Evolutionary conservation across 768 basidiomycete genomes (phyloP), one percentile per base, ranked within the genome.

Genomic region (Myochromella boudieri): DNA sequence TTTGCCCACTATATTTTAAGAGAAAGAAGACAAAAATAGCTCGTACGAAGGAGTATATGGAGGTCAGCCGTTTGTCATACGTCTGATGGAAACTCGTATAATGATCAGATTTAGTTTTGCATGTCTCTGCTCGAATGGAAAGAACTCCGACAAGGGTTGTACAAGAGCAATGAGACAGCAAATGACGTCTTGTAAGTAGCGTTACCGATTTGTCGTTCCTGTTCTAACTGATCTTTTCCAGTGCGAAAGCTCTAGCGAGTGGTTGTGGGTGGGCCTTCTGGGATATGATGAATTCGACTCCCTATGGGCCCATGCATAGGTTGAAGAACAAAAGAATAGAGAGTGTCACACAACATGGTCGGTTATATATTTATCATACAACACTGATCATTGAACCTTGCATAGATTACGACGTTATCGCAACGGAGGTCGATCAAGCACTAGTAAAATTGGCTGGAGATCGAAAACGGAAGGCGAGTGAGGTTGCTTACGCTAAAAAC

Each of bases 231-330:
- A 24, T 15, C 10, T 28, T 22, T 20, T 10, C 25, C 38, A 82
- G 81, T 41, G 67, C 66, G 15, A 60, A 54, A 38, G 0, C 0
- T 0, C 52, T 72, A 21, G 76, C 77, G 0, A 10, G 36, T 0
- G n/a, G 37, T 3, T 56, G 74, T 50, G 79, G 78, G 5, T 82
- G 77, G 70, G 48, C 65, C 1, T 54, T 62, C 11, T 53, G 50
- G 20, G 72, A 81, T 50, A 60, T 85, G 18, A 25, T 75, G 26
- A 62, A 63, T 10, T 62, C 66, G 3, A 65, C 64, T 2, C 49
- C 68, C 2, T 84, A 71, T 55, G 68, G 69, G 2, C 33, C 56
- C 5, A 58, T 81, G 17, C 63, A 68, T 42, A 52, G 64, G 1
- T 54, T 60, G 28, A 77, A 74, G 58, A 69, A 49, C 20, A 63